These are phyloP conservation scores for Tylopilus cervinicoccineus DNA, from an alignment of 768 basidiomycete species.

Conservation along the genomic window DNA sequence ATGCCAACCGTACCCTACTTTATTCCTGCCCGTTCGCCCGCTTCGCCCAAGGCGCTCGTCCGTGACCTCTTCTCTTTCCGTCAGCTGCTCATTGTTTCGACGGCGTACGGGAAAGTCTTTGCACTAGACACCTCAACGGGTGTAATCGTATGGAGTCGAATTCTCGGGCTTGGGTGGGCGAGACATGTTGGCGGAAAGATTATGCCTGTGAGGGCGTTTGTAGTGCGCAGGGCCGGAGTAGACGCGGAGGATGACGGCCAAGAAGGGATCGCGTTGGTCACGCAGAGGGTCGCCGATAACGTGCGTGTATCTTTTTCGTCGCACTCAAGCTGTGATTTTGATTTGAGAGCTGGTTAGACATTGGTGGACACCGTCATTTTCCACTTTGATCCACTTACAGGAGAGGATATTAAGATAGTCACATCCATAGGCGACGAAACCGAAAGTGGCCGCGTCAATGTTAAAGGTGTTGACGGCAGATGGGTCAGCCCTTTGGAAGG, in stretches of 20 bases:
- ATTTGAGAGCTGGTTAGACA: constrained; percentile 34
- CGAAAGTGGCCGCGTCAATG: not conserved
- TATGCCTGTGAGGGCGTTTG: constrained; percentile 59
- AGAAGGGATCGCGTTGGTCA: constrained; percentile 59
- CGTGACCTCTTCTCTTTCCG: constrained; percentile 86
- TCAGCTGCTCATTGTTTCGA: constrained; percentile 75
- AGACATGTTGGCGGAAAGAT: constrained; percentile 51
- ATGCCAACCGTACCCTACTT: constrained; percentile 17
- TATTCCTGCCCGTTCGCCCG: constrained; percentile 22
- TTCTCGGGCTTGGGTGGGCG: constrained; percentile 72
- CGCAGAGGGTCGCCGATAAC: constrained; percentile 58
- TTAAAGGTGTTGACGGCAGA: constrained; percentile 7
- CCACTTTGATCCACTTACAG: constrained; percentile 75
- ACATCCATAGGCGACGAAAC: constrained; percentile 12
- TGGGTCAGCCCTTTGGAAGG: constrained; percentile 49
- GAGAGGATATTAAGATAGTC: constrained; percentile 45
- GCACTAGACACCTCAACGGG: constrained; percentile 82
- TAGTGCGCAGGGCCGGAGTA: constrained; percentile 33
- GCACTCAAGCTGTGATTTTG: not conserved
- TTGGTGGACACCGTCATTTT: constrained; percentile 71
- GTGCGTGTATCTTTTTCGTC: constrained; percentile 36
- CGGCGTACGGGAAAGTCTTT: constrained; percentile 69
- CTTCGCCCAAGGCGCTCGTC: constrained; percentile 38
- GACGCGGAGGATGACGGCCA: constrained; percentile 14
- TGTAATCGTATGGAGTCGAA: constrained; percentile 71